Conservation (phyloP, 2,329 filamentous ascomycete species). For the Stachybotrys echinatus region DNA sequence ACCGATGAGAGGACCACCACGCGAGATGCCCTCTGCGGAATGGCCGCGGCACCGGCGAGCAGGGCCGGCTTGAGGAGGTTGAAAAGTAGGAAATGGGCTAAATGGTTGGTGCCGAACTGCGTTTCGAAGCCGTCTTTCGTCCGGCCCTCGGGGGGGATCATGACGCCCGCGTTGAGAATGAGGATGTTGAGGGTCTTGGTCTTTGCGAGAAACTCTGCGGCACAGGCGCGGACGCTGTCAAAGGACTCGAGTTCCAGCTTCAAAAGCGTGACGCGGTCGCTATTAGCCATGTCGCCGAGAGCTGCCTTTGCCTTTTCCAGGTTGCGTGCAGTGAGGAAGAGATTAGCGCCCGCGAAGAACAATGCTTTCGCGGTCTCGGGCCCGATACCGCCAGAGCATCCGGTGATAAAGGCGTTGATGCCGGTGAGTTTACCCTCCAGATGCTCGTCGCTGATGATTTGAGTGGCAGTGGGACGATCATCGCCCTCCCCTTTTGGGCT, state of each 20-base stretch:
- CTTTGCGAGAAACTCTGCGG: conserved; percentile 10
- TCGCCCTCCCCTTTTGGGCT: conserved; percentile 28
- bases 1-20: conserved; percentile 25
- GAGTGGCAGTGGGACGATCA: conserved; percentile 31
- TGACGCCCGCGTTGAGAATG: conserved; percentile 40
- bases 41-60: conserved; percentile 19
- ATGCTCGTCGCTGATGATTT: conserved; percentile 31
- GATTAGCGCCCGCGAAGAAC: conserved; percentile 24
- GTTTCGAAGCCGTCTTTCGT: conserved; percentile 35
- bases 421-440: conserved; percentile 23
- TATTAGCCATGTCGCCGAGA: conserved; percentile 9
- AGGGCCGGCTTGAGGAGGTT: conserved; percentile 32
- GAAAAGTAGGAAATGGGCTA: conserved; percentile 38
- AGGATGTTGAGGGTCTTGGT: conserved; percentile 23
- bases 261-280: conserved; percentile 12
- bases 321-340: conserved; percentile 18
- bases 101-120: conserved; percentile 37
- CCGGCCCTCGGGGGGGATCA: conserved; percentile 27
- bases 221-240: conserved; percentile 15
- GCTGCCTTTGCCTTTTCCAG: conserved; percentile 15
- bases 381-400: conserved; percentile 36
- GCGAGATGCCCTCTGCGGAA: conserved; percentile 16
- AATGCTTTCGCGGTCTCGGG: conserved; percentile 39
- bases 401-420: conserved; percentile 38
- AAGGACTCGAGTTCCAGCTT: conserved; percentile 18